Evolutionary conservation across 305 asterid genomes (phyloP), one percentile per base, ranked within the genome.

Genomic region (Caryopteris hybrid): DNA sequence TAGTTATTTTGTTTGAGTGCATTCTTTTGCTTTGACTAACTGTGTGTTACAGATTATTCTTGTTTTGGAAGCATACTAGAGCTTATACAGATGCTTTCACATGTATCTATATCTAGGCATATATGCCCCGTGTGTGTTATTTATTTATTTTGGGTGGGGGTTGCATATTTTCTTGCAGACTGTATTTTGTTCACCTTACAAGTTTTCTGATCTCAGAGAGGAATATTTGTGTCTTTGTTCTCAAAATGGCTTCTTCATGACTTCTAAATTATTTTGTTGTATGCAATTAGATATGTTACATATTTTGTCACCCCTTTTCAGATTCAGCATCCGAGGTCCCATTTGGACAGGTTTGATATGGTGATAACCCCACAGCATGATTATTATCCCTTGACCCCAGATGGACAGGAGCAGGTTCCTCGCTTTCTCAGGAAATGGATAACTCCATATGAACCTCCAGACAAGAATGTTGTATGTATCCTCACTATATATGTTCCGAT

Each of bases 261-360:
- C 31, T 25, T 25, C 31, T 25, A 25, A 25, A 25, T 1, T 36
- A 36, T 2, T 8, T 36, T 36, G 2, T 36, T 36, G 41, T 6
- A 36, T 8, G 12, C 41, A 5, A 36, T 6, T 36, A 36, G 41
- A 2, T 2, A 36, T 36, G 2, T 36, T 9, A 6, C 11, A 36
- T 36, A n/a, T 78, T 17, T 29, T 65, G 60, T 29, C 36, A 71
- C 53, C 20, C 58, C 39, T 50, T 73, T 83, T 69, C 95, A 95
- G 99, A 85, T 95, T 85, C 99, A 95, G 81, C 99, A 95, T 77
- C 99, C 99, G 46, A 80, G 98, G 74, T 85, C 96, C 66, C 88
- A 74, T 70, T 79, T 95, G 83, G 90, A 89, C 61, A 85, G 98
- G 79, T 92, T 95, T 69, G 98, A 95, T 83, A 74, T 95, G 87